A percentile compares a stretch with the other conserved stretches of the same genome.
Evolutionary conservation across 2,329 filamentous ascomycete species (phyloP).

Genomic region (Sporothrix humicola): DNA sequence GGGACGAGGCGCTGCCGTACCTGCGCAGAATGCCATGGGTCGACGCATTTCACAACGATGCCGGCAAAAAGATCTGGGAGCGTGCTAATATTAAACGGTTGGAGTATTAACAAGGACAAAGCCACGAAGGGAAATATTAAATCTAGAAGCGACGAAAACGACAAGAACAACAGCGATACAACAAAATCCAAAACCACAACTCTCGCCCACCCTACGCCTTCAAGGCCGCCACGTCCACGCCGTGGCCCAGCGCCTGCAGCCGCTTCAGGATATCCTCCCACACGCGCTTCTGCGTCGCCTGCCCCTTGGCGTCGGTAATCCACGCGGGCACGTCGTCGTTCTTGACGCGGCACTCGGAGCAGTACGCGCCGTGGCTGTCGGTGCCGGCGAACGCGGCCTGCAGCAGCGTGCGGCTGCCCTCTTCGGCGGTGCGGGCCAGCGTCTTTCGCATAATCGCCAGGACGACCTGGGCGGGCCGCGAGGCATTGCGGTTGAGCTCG

Average conservation of each 20-base stretch:
- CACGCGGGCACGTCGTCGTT: constrained; percentile 5
- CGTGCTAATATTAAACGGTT: background rate
- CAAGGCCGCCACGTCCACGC: constrained; percentile 20
- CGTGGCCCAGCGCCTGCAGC: background rate
- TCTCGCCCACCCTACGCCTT: background rate
- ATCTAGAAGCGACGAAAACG: too few relatives aligned
- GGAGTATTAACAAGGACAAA: background rate
- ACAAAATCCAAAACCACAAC: background rate
- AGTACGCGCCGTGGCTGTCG: constrained; percentile 46
- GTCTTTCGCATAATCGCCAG: constrained; percentile 36
- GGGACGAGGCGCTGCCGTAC: background rate
- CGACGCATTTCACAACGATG: constrained; percentile 19
- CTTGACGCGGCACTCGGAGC: constrained; percentile 21
- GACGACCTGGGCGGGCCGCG: background rate
- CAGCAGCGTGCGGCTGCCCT: constrained; percentile 48
- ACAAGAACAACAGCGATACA: too few relatives aligned
- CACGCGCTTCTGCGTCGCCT: constrained; percentile 21
- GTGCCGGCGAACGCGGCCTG: constrained; percentile 42
- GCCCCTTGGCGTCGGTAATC: constrained; percentile 3
- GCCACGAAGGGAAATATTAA: too few relatives aligned
- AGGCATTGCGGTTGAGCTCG: constrained; percentile 37
- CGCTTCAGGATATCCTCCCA: constrained; percentile 21
- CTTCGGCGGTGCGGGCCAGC: constrained; percentile 53
- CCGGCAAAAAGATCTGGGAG: background rate
- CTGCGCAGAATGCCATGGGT: constrained; percentile 11